Evolutionary conservation across 768 basidiomycete genomes (phyloP), one percentile per base, ranked within the genome.

Genomic region (Russula emetica): DNA sequence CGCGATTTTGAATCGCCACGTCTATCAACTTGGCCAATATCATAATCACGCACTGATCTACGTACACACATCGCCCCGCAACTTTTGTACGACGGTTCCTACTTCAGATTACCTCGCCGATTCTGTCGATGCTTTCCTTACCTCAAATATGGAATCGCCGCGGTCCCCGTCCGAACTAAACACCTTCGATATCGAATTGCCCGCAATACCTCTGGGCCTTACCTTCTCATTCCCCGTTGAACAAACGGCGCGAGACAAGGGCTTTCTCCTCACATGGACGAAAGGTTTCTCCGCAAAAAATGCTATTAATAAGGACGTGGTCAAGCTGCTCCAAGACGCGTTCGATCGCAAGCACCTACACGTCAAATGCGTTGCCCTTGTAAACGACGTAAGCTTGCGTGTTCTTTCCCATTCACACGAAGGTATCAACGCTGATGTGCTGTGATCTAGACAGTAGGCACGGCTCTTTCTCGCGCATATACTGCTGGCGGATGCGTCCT

Each of bases 141-240:
- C 92, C 28, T 82, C 86, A 34, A 69, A 61, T 30, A 52, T 66
- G n/a, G 60, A 30, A 22, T 45, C 58, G 18, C 45, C 59, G 5
- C 47, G 47, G n/a, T 26, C 28, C 34, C 18, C 32, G n/a, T 34
- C 10, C 20, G 2, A n/a, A 14, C 26, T 47, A 16, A 40, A 18
- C 1, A 77, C 81, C 68, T 69, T 75, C 2, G 77, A 83, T 10
- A 76, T 79, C 55, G 66, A 66, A 40, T 58, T 67, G n/a, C 62
- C 65, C 26, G 69, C 72, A 20, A 68, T 89, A 44, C 82, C 84
- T 34, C 86, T 99, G 3, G 97, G 96, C 10, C 82, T 99, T 57
- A 98, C 97, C 0, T 99, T 98, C 75, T 94, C 92, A 32, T 97
- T 98, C 79, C 97, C 97, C 2, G 97, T 98, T 32, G 93, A 97